Evolutionary conservation across 2,329 filamentous ascomycete species (phyloP).

Genomic region (Diplodia sapinea): DNA sequence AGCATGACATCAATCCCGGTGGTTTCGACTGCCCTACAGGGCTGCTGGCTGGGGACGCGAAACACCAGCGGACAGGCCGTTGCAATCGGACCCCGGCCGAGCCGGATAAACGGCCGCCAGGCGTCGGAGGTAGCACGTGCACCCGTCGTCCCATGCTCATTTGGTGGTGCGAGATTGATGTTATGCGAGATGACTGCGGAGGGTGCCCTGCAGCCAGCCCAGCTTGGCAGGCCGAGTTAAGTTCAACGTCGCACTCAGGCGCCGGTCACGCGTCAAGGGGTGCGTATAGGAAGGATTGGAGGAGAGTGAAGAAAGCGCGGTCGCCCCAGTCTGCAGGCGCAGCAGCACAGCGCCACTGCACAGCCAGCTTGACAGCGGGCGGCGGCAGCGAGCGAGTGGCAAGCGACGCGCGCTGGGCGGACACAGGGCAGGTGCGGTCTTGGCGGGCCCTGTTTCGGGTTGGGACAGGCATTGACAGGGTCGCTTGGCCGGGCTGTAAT

Average conservation of each 20-base stretch:
- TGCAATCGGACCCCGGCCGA: slow-evolving; percentile 10
- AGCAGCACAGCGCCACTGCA: slow-evolving; percentile 14
- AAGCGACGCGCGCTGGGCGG: background rate
- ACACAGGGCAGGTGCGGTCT: slow-evolving; percentile 11
- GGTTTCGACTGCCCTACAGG: slow-evolving; percentile 5
- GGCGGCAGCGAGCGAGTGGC: slow-evolving; percentile 20
- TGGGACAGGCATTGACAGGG: no score
- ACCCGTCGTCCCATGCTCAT: slow-evolving; percentile 6
- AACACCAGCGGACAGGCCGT: background rate
- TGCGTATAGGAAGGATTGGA: background rate
- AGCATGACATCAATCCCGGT: slow-evolving; percentile 10
- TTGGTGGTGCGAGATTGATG: slow-evolving; percentile 17
- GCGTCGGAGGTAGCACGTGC: slow-evolving; percentile 4
- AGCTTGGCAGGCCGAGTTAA: background rate
- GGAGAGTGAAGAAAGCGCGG: background rate
- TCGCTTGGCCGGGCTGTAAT: slow-evolving; percentile 5
- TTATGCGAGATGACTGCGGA: slow-evolving; percentile 14
- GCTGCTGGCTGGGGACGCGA: background rate
- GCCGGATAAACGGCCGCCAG: slow-evolving; percentile 13
- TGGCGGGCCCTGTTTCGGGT: background rate
- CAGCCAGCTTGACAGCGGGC: slow-evolving; percentile 14
- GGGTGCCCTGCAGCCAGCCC: background rate
- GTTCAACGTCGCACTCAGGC: slow-evolving; percentile 12
- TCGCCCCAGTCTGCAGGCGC: slow-evolving; percentile 4
- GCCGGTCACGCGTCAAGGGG: background rate